Percentiles rank a stretch among this genome's conserved stretches.
Evolutionary conservation across 306 rosid genomes (phyloP).

Genomic region (Dalbergia cochinchinensis): DNA sequence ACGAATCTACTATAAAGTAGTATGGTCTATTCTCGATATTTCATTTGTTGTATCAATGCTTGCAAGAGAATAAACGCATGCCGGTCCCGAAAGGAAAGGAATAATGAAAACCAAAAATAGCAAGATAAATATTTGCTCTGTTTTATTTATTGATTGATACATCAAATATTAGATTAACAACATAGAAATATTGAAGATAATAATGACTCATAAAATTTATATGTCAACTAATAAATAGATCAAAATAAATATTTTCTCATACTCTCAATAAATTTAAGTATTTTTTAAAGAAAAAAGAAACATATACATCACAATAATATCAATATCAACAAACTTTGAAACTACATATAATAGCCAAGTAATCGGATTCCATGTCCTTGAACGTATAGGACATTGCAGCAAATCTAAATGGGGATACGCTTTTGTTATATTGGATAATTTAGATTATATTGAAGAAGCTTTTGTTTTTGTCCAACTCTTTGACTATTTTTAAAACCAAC

Average conservation of each 20-base stretch:
- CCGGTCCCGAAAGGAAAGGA: neutral
- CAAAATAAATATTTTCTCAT: too few species aligned
- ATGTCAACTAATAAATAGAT: too few species aligned
- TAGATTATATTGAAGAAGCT: neutral
- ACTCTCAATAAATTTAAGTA: too few species aligned
- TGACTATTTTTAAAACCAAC: neutral
- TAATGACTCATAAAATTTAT: too few species aligned
- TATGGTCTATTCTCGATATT: neutral
- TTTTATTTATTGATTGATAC: too few species aligned
- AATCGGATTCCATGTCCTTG: constrained; percentile 5
- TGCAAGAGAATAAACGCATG: neutral
- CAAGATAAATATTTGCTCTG: too few species aligned
- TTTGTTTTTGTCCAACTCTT: neutral
- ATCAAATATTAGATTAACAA: too few species aligned
- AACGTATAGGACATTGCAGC: constrained; percentile 38
- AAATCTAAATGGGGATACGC: constrained; percentile 43
- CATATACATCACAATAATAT: constrained; percentile 10
- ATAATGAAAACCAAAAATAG: too few species aligned
- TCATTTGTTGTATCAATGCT: neutral
- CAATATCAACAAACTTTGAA: constrained; percentile 2
- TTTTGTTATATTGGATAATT: constrained; percentile 6
- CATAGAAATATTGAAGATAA: too few species aligned
- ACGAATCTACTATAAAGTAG: neutral
- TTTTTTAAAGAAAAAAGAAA: constrained; percentile 1
- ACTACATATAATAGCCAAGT: constrained; percentile 1